Percentiles rank a stretch among this genome's conserved stretches.
Evolutionary conservation across 164 flowering plant genomes (phyloP).

Genomic region (grape (Vitis vinifera)): DNA sequence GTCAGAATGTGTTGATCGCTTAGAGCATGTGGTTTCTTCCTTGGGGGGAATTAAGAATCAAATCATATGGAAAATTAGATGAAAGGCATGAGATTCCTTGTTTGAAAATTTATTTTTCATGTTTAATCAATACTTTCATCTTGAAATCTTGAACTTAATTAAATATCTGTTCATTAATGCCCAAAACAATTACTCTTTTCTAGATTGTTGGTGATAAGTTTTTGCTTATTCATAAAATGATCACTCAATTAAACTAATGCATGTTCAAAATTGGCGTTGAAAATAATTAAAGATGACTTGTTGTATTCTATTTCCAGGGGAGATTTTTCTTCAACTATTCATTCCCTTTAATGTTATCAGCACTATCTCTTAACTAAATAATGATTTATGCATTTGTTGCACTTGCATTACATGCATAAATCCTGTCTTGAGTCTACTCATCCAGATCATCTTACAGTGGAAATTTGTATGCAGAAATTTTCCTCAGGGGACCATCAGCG

Average conservation of each 20-base stretch:
- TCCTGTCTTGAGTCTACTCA: not conserved
- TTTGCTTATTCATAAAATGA: not conserved
- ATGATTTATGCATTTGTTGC: not conserved
- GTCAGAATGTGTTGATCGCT: too few species aligned
- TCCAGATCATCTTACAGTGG: slow-evolving; percentile 6
- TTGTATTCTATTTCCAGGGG: not conserved
- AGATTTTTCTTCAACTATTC: not conserved
- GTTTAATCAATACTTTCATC: too few species aligned
- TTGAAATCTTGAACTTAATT: not conserved
- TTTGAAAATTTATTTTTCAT: too few species aligned
- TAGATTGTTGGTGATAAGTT: not conserved
- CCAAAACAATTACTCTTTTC: not conserved
- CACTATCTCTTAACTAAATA: not conserved
- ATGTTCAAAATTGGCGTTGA: not conserved
- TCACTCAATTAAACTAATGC: not conserved
- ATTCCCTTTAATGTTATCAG: not conserved
- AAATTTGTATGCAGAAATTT: slow-evolving; percentile 66
- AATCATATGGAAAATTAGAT: too few species aligned
- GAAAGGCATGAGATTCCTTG: too few species aligned
- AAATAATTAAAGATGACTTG: too few species aligned
- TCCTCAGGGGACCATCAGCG: slow-evolving; percentile 95
- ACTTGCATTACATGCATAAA: not conserved
- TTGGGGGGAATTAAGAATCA: too few species aligned
- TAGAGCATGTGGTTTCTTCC: too few species aligned
- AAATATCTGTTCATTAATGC: not conserved